phyloP scores from a whole-genome alignment of 805 yeast genomes.

The Kluyveromyces nonfermentans region DNA sequence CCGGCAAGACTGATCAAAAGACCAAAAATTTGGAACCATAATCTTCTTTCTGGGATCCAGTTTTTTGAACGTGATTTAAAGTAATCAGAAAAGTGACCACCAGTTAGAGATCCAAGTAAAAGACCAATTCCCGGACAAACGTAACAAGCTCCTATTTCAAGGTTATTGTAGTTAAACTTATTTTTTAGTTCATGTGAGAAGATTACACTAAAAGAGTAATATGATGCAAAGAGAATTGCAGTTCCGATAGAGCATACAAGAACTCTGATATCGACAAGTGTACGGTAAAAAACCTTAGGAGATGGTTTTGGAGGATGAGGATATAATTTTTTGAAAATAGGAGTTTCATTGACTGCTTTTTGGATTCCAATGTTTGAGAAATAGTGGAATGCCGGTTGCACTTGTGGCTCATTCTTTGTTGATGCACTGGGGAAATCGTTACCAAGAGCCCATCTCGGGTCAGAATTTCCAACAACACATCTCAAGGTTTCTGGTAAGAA shows the following conservation, averaged over 20 bases:
- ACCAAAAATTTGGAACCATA: slow-evolving; percentile 37
- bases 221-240: slow-evolving; percentile 44
- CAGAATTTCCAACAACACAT: slow-evolving; percentile 48
- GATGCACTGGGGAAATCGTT: background rate
- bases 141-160: slow-evolving; percentile 37
- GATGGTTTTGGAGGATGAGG: slow-evolving; percentile 41
- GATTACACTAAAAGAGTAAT: slow-evolving; percentile 44
- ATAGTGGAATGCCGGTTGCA: slow-evolving; percentile 1
- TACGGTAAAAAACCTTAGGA: slow-evolving; percentile 28
- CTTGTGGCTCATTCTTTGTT: background rate
- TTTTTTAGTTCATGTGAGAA: slow-evolving; percentile 34
- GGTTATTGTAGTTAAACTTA: slow-evolving; percentile 30
- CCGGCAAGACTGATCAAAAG: slow-evolving; percentile 36
- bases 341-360: slow-evolving; percentile 18
- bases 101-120: slow-evolving; percentile 38
- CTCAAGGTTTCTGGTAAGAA: slow-evolving; percentile 75
- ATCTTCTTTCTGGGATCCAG: slow-evolving; percentile 40
- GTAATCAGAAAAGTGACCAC: slow-evolving; percentile 41
- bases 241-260: slow-evolving; percentile 37
- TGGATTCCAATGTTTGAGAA: slow-evolving; percentile 19
- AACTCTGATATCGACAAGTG: slow-evolving; percentile 37
- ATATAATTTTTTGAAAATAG: slow-evolving; percentile 20
- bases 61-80: slow-evolving; percentile 21
- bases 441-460: slow-evolving; percentile 21
- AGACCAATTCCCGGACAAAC: slow-evolving; percentile 45